Evolutionary conservation across 2,329 filamentous ascomycete genomes (phyloP), one percentile per base, ranked within the genome.

Genomic region (Aspergillus sp.): DNA sequence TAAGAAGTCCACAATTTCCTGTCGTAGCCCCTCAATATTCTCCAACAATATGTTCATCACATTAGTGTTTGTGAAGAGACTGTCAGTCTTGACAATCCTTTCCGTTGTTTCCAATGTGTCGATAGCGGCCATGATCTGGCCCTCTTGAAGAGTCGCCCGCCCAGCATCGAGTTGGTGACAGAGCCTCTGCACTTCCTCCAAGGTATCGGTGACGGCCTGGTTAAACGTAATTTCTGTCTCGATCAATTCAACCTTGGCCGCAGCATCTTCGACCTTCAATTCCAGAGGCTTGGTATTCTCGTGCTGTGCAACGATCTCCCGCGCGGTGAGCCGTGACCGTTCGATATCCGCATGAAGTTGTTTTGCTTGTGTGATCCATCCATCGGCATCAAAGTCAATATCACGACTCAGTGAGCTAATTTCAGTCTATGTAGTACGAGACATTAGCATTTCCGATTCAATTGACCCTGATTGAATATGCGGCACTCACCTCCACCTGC

Each of bases 331-430:
- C 57, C 88, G 85, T 26, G 89, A 91, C 37, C 81, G 79, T 57
- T 88, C 81, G 52, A 96, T 91, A 60, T 96, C 91, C 49, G 84
- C 79, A 64, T 95, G 88, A 6, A 96, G 78, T 41, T 84, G 81
- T 66, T 88, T 88, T 38, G 90, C 89, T 64, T 93, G 88, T 40
- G 76, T 71, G 44, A 94, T 87, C 91, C 91, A 97, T 40, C 83
- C 79, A 60, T 89, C 86, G 40, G 95, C 85, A 58, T 94, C 86
- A 33, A 83, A 79, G 44, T 84, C 86, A 12, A 83, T 86, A 52
- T 89, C 82, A 59, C 82, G 79, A 66, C 90, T 94, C 49, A 93
- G 80, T 19, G 73, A 66, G 51, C 83, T 85, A 46, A 97, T 85
- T 56, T 94, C 83, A 47, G 77, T 69, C 82, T 87, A 55, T 37